Base-by-base conservation (phyloP, 1,284 basidiomycete species). In the Vanrija humicola region DNA sequence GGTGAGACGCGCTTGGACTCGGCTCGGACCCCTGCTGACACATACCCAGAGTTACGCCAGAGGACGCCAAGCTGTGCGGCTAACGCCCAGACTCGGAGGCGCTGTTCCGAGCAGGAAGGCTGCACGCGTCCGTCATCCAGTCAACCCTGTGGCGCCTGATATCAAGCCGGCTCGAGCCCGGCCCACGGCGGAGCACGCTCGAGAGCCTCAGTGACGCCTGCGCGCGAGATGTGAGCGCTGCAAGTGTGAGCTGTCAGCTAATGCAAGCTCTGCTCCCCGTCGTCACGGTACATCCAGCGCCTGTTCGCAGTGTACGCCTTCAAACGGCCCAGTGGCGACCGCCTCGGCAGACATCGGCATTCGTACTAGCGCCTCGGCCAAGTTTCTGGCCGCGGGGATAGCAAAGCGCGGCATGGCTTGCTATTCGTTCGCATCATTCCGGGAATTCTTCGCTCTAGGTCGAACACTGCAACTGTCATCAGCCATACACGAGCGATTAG, bases 221-320 rank as follows among this genome's bases (percentile, higher is more conserved):
- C 43, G 25, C 67, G 6, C 19, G 18, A 3, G 66, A 68, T 45
- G 74, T 76, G 43, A 63, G 74, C 5, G 21, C 49, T 6, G 2
- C n/a, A 12, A 2, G 7, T n/a, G 44, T 25, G 3, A 3, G 9
- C 38, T 16, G 28, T 16, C 8, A 50, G 28, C 47, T 59, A 21
- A 55, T 40, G 5, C 2, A 52, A 74, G 72, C 54, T 73, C 26
- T 54, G 57, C 8, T 47, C 48, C 10, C 58, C 64, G 9, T 47
- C 56, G 12, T 55, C 69, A 3, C 61, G 58, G 6, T 73, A 65
- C 48, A 62, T 63, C 40, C 74, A 76, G 50, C 56, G 69, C 19
- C 54, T 72, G 3, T 69, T 67, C 42, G 70, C 71, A 6, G 68
- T 74, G 15, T 73, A 68, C 51, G 72, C 73, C 3, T 62, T 59